Conservation (phyloP, 2,329 filamentous ascomycete genomes). For the Pseudocercospora pini-densiflorae region DNA sequence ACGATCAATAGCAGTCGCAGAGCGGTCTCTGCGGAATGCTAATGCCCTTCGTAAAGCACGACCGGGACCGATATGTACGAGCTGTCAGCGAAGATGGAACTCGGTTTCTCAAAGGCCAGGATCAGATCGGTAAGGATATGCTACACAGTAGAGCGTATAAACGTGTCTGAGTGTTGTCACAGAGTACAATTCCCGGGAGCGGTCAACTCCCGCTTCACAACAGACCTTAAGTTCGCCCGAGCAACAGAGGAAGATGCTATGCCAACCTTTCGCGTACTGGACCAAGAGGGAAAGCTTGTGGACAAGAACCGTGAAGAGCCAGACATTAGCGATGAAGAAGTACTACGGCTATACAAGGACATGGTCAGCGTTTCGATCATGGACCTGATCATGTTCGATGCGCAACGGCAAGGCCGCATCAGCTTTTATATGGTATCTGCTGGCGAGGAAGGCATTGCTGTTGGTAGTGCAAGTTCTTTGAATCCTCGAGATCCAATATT, state of each 20-base stretch:
- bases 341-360: conserved; percentile 64
- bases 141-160: background rate
- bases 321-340: conserved; percentile 67
- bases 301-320: conserved; percentile 71
- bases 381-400: conserved; percentile 98
- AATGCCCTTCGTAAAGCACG: conserved; percentile 9
- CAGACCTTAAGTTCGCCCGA: conserved; percentile 74
- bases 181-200: conserved; percentile 83
- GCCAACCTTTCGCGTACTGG: conserved; percentile 88
- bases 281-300: conserved; percentile 83
- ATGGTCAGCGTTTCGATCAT: conserved; percentile 78
- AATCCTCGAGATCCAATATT: conserved; percentile 88
- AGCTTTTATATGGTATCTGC: conserved; percentile 98
- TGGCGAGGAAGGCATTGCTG: conserved; percentile 90
- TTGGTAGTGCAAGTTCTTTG: conserved; percentile 84
- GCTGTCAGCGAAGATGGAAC: conserved; percentile 51
- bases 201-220: conserved; percentile 90
- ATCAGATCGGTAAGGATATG: conserved; percentile 59
- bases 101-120: conserved; percentile 63
- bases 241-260: conserved; percentile 76
- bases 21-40: conserved; percentile 11
- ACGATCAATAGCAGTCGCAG: conserved; percentile 17
- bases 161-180: background rate
- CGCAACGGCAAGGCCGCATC: conserved; percentile 89
- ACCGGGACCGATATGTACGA: conserved; percentile 13